A percentile compares a stretch with the other conserved stretches of the same genome.
phyloP scores from a whole-genome alignment of 83 land plant genomes.

The Thuja plicata region DNA sequence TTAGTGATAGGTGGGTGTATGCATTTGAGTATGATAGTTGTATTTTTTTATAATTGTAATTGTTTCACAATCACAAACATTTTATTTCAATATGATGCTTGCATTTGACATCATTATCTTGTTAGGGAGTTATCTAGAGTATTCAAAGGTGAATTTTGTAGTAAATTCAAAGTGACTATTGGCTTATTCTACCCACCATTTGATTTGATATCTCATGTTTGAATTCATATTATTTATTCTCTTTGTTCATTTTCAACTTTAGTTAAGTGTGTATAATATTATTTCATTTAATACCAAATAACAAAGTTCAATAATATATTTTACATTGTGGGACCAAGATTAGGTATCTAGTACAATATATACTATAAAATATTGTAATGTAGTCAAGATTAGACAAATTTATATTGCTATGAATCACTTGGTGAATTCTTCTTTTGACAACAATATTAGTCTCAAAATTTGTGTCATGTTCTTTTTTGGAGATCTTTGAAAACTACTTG shows the following conservation, averaged over 20 bases:
- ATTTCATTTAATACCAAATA: not conserved
- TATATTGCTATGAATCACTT: slow-evolving; percentile 3
- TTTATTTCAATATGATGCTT: no score
- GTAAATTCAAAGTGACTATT: no score
- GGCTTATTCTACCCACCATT: not conserved
- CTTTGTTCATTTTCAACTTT: not conserved
- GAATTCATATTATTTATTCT: no score
- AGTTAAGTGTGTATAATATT: not conserved
- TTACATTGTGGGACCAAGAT: not conserved
- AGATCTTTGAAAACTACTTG: not conserved
- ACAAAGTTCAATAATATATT: not conserved
- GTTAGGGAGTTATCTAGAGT: no score
- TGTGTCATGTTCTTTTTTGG: not conserved
- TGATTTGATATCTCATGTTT: not conserved
- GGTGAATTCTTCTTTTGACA: not conserved
- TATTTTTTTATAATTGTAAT: no score
- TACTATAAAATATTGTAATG: not conserved
- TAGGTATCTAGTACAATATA: not conserved
- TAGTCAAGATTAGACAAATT: no score
- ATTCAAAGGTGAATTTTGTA: no score
- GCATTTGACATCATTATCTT: no score
- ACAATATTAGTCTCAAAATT: not conserved
- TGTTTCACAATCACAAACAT: no score
- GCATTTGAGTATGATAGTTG: no score
- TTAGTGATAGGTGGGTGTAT: no score